A percentile compares a stretch with the other conserved stretches of the same genome.
phyloP scores from a whole-genome alignment of 2,329 filamentous ascomycete species.

The Celoporthe dispersa region DNA sequence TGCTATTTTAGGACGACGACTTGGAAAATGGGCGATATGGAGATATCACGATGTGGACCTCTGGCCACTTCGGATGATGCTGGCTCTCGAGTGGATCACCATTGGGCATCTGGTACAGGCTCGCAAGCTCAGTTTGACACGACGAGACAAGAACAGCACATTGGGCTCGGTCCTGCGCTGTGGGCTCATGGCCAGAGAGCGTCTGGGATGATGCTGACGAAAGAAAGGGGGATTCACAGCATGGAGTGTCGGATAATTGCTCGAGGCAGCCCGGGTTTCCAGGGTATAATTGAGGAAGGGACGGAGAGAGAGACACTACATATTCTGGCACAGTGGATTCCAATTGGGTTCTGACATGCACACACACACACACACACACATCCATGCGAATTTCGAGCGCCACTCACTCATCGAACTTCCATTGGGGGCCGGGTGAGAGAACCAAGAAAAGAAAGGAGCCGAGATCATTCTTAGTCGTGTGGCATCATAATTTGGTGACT shows the following conservation, averaged over 20 bases:
- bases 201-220: not conserved
- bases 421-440: not conserved
- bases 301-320: not conserved
- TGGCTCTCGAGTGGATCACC: not conserved
- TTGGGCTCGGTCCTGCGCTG: not conserved
- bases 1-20: not conserved
- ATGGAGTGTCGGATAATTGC: not conserved
- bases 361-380: not conserved
- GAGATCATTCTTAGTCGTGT: not conserved
- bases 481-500: not conserved
- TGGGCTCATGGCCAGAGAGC: not conserved
- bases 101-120: not conserved
- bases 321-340: not conserved
- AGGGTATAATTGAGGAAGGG: not conserved
- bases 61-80: not conserved
- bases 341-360: not conserved
- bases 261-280: not conserved
- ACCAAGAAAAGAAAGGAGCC: not conserved
- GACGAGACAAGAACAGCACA: not conserved
- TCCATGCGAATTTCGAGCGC: not conserved
- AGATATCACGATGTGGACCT: not conserved
- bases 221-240: not conserved
- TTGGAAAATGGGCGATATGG: not conserved
- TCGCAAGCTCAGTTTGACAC: not conserved
- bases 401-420: not conserved